Evolutionary conservation across 106 monocot species (phyloP), one percentile per base, ranked within the genome.

Genomic region (Apostasia shenzhenica): DNA sequence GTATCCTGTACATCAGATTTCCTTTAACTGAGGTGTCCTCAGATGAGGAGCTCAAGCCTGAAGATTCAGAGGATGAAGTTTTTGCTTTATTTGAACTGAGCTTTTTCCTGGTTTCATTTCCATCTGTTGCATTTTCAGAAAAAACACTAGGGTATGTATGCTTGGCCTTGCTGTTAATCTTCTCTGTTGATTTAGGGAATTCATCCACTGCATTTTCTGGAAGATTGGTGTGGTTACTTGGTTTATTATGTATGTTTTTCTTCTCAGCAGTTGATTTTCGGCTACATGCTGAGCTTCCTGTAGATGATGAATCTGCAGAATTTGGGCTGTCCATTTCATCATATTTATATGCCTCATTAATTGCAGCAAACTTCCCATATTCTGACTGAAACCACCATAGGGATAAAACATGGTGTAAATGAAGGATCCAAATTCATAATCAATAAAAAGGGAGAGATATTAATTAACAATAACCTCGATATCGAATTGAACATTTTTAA

Each of bases 1-100:
- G 92, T 57, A 82, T 89, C 72, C 70, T 92, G 76, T 82, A 84
- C 45, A 75, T 71, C 11, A 60, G 52, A 39, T 68, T 76, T 81
- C 71, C 85, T 73, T 71, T 80, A 63, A 67, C 41, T 14, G 70
- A 61, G 69, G 12, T 54, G 40, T 79, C 84, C 74, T 84, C 86
- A 79, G 54, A 60, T 43, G 72, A 55, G 2, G 57, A 54, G 48
- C 56, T 67, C 9, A 62, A 58, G 12, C 70, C 75, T 41, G 54
- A 55, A 53, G 67, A 45, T 70, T 71, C 87, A 67, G 3, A 55
- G 8, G 74, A 53, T 48, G 65, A 81, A 67, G 63, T 70, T 49
- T 56, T 67, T 8, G 66, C 52, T 53, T 71, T 64, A 39, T 72
- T 68, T 56, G 68, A 67, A 79, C 14, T 51, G 37, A 68, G 53